Percentiles rank a stretch among this genome's conserved stretches.
Conservation (phyloP, 495 filamentous ascomycete genomes). For the Trichoderma gamsii region DNA sequence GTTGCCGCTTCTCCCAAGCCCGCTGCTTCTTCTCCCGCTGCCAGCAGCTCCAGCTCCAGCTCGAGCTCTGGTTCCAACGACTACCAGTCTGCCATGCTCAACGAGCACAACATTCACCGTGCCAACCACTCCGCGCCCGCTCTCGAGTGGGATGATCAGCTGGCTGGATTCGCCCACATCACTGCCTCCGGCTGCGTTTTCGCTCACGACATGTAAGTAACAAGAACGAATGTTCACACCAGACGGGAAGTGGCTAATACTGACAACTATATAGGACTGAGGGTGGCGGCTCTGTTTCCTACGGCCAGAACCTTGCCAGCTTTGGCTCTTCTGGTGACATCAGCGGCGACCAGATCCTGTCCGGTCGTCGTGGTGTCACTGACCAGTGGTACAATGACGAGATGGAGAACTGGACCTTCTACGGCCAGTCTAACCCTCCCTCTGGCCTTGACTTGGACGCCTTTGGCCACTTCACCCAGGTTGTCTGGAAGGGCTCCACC, state of each 20-base stretch:
- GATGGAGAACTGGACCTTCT: slow-evolving; percentile 37
- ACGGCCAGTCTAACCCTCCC: slow-evolving; percentile 37
- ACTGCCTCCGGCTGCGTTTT: slow-evolving; percentile 57
- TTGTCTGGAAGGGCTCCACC: slow-evolving; percentile 73
- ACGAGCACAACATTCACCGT: slow-evolving; percentile 83
- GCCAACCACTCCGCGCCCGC: slow-evolving; percentile 67
- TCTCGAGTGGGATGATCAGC: slow-evolving; percentile 55
- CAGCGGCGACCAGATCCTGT: slow-evolving; percentile 29
- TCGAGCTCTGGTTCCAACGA: slow-evolving; percentile 22
- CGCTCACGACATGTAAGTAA: slow-evolving; percentile 67
- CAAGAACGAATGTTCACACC: slow-evolving; percentile 15
- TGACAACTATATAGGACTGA: slow-evolving; percentile 33
- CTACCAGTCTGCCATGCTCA: slow-evolving; percentile 38
- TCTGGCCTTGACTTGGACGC: slow-evolving; percentile 56
- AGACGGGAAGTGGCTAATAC: background rate
- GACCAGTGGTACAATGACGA: slow-evolving; percentile 84
- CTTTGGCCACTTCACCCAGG: slow-evolving; percentile 87
- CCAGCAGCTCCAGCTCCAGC: slow-evolving; percentile 21
- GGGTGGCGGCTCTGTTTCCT: slow-evolving; percentile 48
- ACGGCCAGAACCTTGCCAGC: slow-evolving; percentile 80
- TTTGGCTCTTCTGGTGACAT: slow-evolving; percentile 29
- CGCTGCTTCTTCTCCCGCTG: slow-evolving; percentile 13
- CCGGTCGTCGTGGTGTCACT: slow-evolving; percentile 60
- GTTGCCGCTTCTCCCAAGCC: slow-evolving; percentile 13
- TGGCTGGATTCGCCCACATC: slow-evolving; percentile 54